Conservation (phyloP, 495 filamentous ascomycete species). For the Xylaria nigripes region DNA sequence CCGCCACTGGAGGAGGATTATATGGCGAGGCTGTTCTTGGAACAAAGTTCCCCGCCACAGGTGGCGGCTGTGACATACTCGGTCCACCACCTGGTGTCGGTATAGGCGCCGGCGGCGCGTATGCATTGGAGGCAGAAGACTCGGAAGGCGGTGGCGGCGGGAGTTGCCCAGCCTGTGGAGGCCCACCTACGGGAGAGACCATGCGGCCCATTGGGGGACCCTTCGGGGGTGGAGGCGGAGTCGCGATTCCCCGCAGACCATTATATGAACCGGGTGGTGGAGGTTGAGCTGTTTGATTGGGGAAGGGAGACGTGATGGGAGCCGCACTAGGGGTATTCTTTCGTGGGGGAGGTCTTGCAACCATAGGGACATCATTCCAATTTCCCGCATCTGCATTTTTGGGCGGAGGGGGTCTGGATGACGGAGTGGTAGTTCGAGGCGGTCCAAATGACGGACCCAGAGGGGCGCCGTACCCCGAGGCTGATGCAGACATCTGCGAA, state of each 20-base stretch:
- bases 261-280: slow-evolving; percentile 36
- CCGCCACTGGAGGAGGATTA: slow-evolving; percentile 68
- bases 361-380: slow-evolving; percentile 95
- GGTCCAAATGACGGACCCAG: slow-evolving; percentile 28
- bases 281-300: slow-evolving; percentile 47
- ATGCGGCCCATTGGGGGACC: slow-evolving; percentile 44
- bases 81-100: slow-evolving; percentile 27
- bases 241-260: slow-evolving; percentile 15
- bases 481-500: slow-evolving; percentile 20
- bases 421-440: slow-evolving; percentile 49
- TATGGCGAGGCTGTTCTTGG: slow-evolving; percentile 80
- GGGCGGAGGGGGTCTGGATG: slow-evolving; percentile 55
- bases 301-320: slow-evolving; percentile 57
- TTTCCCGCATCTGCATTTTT: slow-evolving; percentile 60
- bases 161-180: slow-evolving; percentile 41
- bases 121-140: slow-evolving; percentile 61
- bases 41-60: slow-evolving; percentile 46
- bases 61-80: slow-evolving; percentile 27
- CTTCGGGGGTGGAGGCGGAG: slow-evolving; percentile 38
- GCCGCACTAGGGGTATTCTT: slow-evolving; percentile 59
- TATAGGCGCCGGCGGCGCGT: slow-evolving; percentile 55
- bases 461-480: slow-evolving; percentile 30
- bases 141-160: slow-evolving; percentile 45
- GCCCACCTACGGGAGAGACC: slow-evolving; percentile 44
- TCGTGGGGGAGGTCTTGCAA: slow-evolving; percentile 64